Conservation (phyloP, 352 stramenopile genomes). For the Albugo laibachii region DNA sequence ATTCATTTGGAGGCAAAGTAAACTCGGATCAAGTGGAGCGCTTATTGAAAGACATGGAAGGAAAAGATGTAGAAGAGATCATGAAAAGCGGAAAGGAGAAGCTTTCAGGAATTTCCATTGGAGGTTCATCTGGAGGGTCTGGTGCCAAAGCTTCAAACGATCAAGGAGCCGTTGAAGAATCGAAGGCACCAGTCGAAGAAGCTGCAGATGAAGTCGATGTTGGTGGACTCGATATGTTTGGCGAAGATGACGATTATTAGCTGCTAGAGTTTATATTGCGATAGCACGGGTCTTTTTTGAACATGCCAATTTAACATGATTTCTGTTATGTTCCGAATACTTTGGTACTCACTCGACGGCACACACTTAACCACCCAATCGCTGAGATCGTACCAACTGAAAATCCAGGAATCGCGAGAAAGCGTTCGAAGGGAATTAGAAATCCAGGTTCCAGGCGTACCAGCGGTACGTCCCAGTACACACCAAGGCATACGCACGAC, state of each 20-base stretch:
- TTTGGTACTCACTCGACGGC: constrained; percentile 48
- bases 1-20: constrained; percentile 60
- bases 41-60: constrained; percentile 74
- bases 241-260: constrained; percentile 68
- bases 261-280: constrained; percentile 1
- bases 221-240: constrained; percentile 76
- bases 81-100: constrained; percentile 70
- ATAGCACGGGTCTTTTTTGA: not conserved
- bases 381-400: constrained; percentile 51
- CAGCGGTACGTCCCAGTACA: constrained; percentile 61
- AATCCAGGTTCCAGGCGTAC: constrained; percentile 44
- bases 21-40: constrained; percentile 60
- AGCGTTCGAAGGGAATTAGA: constrained; percentile 56
- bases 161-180: constrained; percentile 12
- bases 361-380: constrained; percentile 53
- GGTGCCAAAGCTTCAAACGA: constrained; percentile 13
- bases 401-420: constrained; percentile 61
- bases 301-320: not conserved
- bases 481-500: no score
- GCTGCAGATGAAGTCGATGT: constrained; percentile 65
- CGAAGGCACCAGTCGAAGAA: constrained; percentile 42
- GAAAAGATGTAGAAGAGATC: constrained; percentile 78
- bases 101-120: constrained; percentile 61
- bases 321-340: constrained; percentile 18
- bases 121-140: constrained; percentile 20